Evolutionary conservation across 768 basidiomycete species (phyloP).

Genomic region (Trichaptum fuscoviolaceum): DNA sequence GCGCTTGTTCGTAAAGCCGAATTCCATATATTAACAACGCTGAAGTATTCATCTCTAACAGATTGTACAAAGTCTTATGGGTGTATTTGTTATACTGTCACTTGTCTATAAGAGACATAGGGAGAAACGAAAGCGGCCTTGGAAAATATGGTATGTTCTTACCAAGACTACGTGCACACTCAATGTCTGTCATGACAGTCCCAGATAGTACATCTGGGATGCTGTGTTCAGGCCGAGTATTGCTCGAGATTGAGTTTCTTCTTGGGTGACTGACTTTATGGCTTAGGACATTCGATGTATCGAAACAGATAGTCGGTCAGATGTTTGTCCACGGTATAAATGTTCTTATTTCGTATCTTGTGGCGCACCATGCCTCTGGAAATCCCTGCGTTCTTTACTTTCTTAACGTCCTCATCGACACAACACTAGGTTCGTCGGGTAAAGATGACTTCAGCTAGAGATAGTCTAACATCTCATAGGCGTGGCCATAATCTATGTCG

Average conservation of each 20-base stretch:
- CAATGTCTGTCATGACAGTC: background rate
- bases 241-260: constrained; percentile 9
- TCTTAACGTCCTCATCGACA: constrained; percentile 88
- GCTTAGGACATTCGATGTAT: constrained; percentile 83
- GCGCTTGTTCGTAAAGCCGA: constrained; percentile 32
- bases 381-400: constrained; percentile 94
- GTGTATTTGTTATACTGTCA: constrained; percentile 83
- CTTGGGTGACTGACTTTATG: constrained; percentile 3
- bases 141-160: constrained; percentile 79
- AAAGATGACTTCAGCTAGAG: constrained; percentile 10
- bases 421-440: constrained; percentile 67
- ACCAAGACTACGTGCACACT: background rate
- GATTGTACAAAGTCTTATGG: constrained; percentile 85
- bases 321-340: constrained; percentile 77
- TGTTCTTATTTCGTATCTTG: constrained; percentile 71
- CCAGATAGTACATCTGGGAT: constrained; percentile 3
- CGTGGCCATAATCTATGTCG: constrained; percentile 74
- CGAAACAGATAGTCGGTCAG: constrained; percentile 86
- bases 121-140: constrained; percentile 80
- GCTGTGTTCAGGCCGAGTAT: background rate
- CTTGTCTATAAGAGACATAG: constrained; percentile 85
- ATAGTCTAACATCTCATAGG: constrained; percentile 41
- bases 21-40: constrained; percentile 1
- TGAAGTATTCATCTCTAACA: constrained; percentile 21
- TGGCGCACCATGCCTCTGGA: constrained; percentile 59